A percentile compares a stretch with the other conserved stretches of the same genome.
Evolutionary conservation across 2,329 filamentous ascomycete species (phyloP).

Genomic region (Penicillium sp.): DNA sequence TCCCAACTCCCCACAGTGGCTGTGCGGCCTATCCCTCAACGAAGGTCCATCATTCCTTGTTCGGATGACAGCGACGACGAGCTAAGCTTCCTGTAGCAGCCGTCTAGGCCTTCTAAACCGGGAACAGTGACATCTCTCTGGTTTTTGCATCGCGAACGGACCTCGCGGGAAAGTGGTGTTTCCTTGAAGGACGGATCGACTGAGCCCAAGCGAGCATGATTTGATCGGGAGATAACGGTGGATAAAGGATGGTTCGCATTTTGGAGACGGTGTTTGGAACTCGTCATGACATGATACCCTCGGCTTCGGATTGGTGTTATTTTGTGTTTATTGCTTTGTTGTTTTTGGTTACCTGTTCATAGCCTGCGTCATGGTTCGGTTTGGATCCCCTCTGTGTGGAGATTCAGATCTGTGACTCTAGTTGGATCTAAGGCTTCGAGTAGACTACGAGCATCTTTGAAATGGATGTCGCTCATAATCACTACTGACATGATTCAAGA

Average conservation of each 20-base stretch:
- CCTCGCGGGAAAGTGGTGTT: constrained; percentile 1
- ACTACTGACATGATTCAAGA: no score
- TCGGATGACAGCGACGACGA: constrained; percentile 38
- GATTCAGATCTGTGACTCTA: background rate
- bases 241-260: background rate
- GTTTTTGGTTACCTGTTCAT: background rate
- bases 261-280: constrained; percentile 8
- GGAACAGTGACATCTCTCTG: background rate
- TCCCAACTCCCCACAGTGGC: constrained; percentile 1
- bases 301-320: constrained; percentile 9
- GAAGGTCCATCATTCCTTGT: constrained; percentile 23
- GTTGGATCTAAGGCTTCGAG: background rate
- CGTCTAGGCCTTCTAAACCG: background rate
- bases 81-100: constrained; percentile 32
- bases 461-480: no score
- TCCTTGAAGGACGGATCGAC: background rate
- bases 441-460: no score
- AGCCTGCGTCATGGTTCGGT: background rate
- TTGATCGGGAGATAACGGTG: background rate
- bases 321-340: background rate
- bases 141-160: constrained; percentile 1
- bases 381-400: background rate
- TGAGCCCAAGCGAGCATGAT: background rate
- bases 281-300: constrained; percentile 19
- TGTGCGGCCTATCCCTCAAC: constrained; percentile 5